Base-by-base conservation (phyloP, 1,139 yeast species). In the Candida sp. region DNA sequence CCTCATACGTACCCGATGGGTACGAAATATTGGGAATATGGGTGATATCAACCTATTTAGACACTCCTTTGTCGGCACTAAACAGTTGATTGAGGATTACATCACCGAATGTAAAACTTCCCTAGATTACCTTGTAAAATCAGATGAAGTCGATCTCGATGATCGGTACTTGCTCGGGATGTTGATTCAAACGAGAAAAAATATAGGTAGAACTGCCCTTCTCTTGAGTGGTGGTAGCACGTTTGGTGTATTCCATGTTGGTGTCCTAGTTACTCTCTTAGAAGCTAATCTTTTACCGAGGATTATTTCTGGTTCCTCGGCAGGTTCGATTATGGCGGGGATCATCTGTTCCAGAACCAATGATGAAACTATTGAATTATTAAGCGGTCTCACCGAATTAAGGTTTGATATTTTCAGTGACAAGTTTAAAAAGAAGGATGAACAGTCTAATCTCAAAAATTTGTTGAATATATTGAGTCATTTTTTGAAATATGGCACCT, bases 161-260 rank as follows among this genome's bases (percentile, higher is more conserved):
- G 90, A 85, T 51, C 64, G 79, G 7, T 81, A 84, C 54, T 70
- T 88, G 19, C 67, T 91, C 48, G 88, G 89, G 2, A 85, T 88
- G 76, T 70, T 93, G 38, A 79, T 87, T 33, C 97, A 91, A 59
- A 89, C 98, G 0, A 73, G 97, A 48, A 87, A 87, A 60, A 88
- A 91, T 52, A 88, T 88, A 45, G 99, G 99, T 1, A 73, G 97
- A 44, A 91, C 98, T 0, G 99, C 98, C 0, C 69, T 93, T 39
- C 89, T 95, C 27, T 74, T 93, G 42, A 85, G 96, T 39, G 99
- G 99, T 1, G 99, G 99, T 1, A 91, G 96, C 11, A 87, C 96
- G 3, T 87, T 93, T 68, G 99, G 98, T 0, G 70, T 91, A 42
- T 82, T 91, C 51, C 99, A 93, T 53, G 86, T 90, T 44, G 99